Evolutionary conservation across 345 rosid genomes (phyloP).

Genomic region (Anacardium occidentale): DNA sequence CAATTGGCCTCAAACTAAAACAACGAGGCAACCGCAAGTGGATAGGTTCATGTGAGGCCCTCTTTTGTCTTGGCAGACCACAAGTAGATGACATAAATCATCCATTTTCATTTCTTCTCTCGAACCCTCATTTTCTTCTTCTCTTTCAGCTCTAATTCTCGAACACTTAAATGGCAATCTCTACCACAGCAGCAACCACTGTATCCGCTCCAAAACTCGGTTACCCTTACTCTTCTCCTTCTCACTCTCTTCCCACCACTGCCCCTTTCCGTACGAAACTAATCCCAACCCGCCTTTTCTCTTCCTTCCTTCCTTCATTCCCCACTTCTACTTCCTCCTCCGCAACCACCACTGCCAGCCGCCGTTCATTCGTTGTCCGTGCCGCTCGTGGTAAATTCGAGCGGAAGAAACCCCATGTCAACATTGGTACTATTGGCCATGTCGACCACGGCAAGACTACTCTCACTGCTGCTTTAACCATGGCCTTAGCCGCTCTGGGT

Average conservation of each 20-base stretch:
- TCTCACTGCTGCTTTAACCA: constrained; percentile 80
- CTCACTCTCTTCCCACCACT: constrained; percentile 29
- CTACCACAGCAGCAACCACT: constrained; percentile 41
- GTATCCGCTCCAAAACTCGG: constrained; percentile 49
- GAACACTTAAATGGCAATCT: constrained; percentile 60
- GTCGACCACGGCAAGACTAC: constrained; percentile 98
- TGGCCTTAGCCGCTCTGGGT: too few relatives aligned
- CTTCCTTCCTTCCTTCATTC: constrained; percentile 61
- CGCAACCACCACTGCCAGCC: constrained; percentile 21
- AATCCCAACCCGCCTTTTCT: constrained; percentile 48
- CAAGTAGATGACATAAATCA: too few relatives aligned
- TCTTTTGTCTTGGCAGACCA: constrained; percentile 6
- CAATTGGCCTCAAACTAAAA: too few relatives aligned
- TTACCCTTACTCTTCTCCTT: constrained; percentile 34
- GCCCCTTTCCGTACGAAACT: constrained; percentile 30
- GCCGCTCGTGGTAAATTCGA: constrained; percentile 95
- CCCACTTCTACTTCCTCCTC: constrained; percentile 26
- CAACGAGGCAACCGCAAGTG: too few relatives aligned
- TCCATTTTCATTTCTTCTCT: not conserved
- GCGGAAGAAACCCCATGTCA: constrained; percentile 86
- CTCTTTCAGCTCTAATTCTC: too few relatives aligned
- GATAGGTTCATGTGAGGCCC: too few relatives aligned
- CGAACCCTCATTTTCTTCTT: not conserved
- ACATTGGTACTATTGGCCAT: constrained; percentile 90
- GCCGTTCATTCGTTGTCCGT: constrained; percentile 54